Evolutionary conservation across 2,329 filamentous ascomycete genomes (phyloP).

Genomic region (Phaeosphaeriaceae sp.): DNA sequence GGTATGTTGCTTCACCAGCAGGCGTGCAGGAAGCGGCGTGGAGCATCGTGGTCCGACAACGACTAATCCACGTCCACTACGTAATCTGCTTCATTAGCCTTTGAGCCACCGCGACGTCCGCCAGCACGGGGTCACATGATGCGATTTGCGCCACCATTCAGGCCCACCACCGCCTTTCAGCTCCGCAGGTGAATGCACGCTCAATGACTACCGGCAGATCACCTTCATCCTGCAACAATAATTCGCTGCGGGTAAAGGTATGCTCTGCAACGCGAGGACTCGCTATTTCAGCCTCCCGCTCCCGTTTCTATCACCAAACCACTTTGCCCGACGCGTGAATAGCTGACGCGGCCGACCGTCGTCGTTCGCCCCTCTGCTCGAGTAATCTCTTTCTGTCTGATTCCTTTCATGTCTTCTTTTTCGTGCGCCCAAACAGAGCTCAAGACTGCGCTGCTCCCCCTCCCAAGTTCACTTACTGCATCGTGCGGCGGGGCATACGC

Average conservation of each 20-base stretch:
- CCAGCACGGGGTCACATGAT: slow-evolving; percentile 13
- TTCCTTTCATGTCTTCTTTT: slow-evolving; percentile 9
- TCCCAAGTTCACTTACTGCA: not conserved
- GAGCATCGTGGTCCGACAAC: slow-evolving; percentile 7
- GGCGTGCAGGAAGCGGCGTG: slow-evolving; percentile 1
- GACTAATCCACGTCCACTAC: slow-evolving; percentile 10
- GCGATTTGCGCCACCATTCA: slow-evolving; percentile 18
- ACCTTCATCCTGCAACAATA: slow-evolving; percentile 12
- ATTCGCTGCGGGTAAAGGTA: slow-evolving; percentile 9
- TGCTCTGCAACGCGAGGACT: slow-evolving; percentile 3
- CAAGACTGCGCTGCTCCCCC: not conserved
- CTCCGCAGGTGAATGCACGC: slow-evolving; percentile 15
- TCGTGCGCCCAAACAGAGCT: not conserved
- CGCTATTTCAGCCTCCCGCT: slow-evolving; percentile 11
- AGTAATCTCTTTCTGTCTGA: slow-evolving; percentile 10
- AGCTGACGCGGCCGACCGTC: slow-evolving; percentile 33
- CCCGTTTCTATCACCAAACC: slow-evolving; percentile 15
- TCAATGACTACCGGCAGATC: slow-evolving; percentile 21
- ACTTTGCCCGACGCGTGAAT: slow-evolving; percentile 29
- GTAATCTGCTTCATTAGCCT: slow-evolving; percentile 6
- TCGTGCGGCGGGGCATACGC: not conserved
- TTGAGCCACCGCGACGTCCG: not conserved
- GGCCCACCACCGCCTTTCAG: slow-evolving; percentile 14
- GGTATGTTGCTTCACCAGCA: not conserved
- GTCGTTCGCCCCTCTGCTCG: slow-evolving; percentile 18